These are phyloP conservation scores for Tetrastigma voinierianum DNA, from an alignment of 164 flowering plant genomes.

Conservation along the genomic window DNA sequence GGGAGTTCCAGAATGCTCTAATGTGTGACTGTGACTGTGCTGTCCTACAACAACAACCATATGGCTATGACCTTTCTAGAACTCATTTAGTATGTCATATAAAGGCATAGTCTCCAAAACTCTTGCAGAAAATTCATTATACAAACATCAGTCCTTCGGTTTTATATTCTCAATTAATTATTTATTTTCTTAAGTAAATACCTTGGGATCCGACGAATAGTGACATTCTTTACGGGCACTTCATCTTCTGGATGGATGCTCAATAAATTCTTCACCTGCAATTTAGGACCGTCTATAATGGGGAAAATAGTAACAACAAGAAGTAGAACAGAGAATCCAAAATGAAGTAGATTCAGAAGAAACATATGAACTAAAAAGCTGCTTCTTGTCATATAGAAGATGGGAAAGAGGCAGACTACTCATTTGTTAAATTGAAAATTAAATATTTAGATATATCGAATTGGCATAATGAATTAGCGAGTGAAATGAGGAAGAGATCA, in stretches of 20 bases:
- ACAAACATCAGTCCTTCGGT: too few relatives aligned
- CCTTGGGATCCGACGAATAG: conserved; percentile 57
- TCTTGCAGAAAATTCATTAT: conserved; percentile 17
- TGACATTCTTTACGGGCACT: conserved; percentile 36
- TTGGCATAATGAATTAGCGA: background rate
- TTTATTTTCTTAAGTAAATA: too few relatives aligned
- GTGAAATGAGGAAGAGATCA: background rate
- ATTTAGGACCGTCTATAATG: background rate
- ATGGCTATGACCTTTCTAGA: conserved; percentile 66
- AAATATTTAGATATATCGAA: background rate
- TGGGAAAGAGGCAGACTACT: too few relatives aligned
- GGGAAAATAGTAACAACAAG: too few relatives aligned
- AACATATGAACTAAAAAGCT: too few relatives aligned
- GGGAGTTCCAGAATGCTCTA: conserved; percentile 9
- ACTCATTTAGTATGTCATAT: conserved; percentile 59
- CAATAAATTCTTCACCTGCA: conserved; percentile 49
- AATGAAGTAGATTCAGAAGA: too few relatives aligned
- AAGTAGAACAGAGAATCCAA: too few relatives aligned
- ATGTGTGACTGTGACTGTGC: conserved; percentile 4
- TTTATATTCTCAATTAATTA: too few relatives aligned
- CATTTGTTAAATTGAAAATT: too few relatives aligned
- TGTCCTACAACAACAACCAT: conserved; percentile 54
- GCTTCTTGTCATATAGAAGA: too few relatives aligned
- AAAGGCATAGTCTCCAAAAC: conserved; percentile 54
- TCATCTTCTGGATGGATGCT: conserved; percentile 40